Evolutionary conservation across 129 eudicot genomes (phyloP), one percentile per base, ranked within the genome.

Genomic region (Solidago caesia): DNA sequence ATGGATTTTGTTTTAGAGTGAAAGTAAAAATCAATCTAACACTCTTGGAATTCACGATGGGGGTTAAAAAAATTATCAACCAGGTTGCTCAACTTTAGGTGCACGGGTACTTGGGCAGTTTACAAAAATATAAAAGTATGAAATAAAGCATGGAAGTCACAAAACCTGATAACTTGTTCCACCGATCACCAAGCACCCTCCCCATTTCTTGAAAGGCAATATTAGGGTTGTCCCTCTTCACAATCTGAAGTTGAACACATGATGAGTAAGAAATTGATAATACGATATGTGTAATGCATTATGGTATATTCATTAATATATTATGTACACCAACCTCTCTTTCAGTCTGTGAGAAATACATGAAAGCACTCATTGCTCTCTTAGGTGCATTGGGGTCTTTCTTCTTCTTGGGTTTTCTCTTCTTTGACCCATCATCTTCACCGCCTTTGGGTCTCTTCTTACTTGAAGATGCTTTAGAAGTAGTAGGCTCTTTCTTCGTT

Each of bases 371-470:
- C 76, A 85, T 79, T 27, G 91, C 89, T 70, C 83, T 85, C 81
- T 90, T 90, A 29, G 96, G 96, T 16, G 96, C 96, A 80, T 90
- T 87, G 10, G 96, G 96, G 80, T 90, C 96, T 76, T 87, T 90
- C 45, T 90, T 90, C 88, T 82, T 82, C 85, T 90, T 90, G 16
- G 75, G 89, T 71, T 82, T 90, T 74, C 84, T 90, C 89, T 87
- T 87, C 85, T 84, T 87, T 15, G 84, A 68, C 15, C 78, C 91
- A 69, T 88, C 94, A 4, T 87, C 93, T 15, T 83, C 96, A 44
- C 82, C 71, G 21, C 80, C 84, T 77, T 87, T 89, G 42, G 86
- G 0, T 70, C 84, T 84, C 77, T 85, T 85, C 82, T 83, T 88
- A 74, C 84, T 85, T 26, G 89, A 44, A 63, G 78, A 73, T 43